phyloP scores from a whole-genome alignment of 2,329 filamentous ascomycete genomes.

The Exserohilum turcica region DNA sequence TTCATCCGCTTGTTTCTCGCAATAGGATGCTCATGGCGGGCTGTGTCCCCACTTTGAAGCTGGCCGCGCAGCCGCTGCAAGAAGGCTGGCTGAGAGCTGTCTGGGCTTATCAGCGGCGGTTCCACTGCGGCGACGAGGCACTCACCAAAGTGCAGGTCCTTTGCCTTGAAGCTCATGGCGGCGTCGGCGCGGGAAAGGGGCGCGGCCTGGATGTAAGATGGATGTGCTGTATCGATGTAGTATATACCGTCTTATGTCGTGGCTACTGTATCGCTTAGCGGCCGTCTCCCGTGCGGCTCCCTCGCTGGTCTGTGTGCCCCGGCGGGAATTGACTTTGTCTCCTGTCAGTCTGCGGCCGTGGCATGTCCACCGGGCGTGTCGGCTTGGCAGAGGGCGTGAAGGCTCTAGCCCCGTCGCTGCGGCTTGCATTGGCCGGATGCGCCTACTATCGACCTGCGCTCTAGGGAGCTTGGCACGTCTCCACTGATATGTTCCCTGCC shows the following conservation, averaged over 20 bases:
- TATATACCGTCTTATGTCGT: slow-evolving; percentile 1
- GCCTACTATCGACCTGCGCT: slow-evolving; percentile 15
- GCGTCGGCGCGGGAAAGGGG: slow-evolving; percentile 5
- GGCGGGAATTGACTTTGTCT: not conserved
- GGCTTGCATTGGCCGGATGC: slow-evolving; percentile 13
- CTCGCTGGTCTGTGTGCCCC: slow-evolving; percentile 2
- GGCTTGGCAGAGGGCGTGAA: not conserved
- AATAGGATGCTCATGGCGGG: slow-evolving; percentile 52
- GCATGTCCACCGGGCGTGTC: not conserved
- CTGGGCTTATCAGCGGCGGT: slow-evolving; percentile 51
- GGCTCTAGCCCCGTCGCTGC: not conserved
- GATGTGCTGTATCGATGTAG: slow-evolving; percentile 2
- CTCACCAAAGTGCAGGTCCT: slow-evolving; percentile 69
- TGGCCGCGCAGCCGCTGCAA: slow-evolving; percentile 57
- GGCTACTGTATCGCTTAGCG: slow-evolving; percentile 16
- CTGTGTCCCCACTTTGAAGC: slow-evolving; percentile 57
- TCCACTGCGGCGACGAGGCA: not conserved
- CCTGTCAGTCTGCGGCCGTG: not conserved
- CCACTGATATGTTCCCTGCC: slow-evolving; percentile 19
- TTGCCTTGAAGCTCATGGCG: slow-evolving; percentile 65
- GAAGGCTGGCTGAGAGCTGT: slow-evolving; percentile 57
- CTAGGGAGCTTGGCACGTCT: slow-evolving; percentile 18
- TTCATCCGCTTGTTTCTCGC: slow-evolving; percentile 53
- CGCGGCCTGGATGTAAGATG: slow-evolving; percentile 10
- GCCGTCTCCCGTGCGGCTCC: slow-evolving; percentile 18